A percentile compares a stretch with the other conserved stretches of the same genome.
These are phyloP conservation scores for Mytilinidion resinicola DNA, from an alignment of 495 filamentous ascomycete species.

Conservation along the genomic window DNA sequence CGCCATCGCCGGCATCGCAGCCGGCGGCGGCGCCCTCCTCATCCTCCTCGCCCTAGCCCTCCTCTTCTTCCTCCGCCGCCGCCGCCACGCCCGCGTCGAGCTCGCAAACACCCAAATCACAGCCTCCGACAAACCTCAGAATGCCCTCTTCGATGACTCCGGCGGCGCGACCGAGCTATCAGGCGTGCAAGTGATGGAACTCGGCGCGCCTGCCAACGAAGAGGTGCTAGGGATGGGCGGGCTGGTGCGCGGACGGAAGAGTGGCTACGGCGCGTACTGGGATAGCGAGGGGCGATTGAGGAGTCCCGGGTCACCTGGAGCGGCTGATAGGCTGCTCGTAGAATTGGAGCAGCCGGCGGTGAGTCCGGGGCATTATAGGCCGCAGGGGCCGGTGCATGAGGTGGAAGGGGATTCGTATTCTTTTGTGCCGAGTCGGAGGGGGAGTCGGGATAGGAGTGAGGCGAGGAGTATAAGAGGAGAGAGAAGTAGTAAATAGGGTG, in stretches of 20 bases:
- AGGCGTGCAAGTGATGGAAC: constrained; percentile 17
- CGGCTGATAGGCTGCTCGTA: not conserved
- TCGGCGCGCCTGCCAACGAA: constrained; percentile 10
- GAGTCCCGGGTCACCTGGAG: not conserved
- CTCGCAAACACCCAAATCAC: constrained; percentile 22
- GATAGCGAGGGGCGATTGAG: not conserved
- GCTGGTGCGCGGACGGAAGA: not conserved
- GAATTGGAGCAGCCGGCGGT: constrained; percentile 9
- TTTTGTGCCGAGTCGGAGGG: not conserved
- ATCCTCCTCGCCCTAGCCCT: constrained; percentile 5
- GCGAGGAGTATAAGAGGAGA: not conserved
- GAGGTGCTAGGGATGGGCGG: not conserved
- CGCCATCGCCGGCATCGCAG: constrained; percentile 27
- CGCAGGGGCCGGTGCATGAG: not conserved
- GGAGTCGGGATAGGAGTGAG: not conserved
- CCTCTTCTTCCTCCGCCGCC: constrained; percentile 9
- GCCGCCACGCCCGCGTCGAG: constrained; percentile 7
- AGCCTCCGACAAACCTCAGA: not conserved
- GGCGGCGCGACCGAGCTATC: constrained; percentile 18
- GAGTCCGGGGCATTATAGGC: not conserved
- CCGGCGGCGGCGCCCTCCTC: constrained; percentile 16
- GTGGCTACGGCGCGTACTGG: not conserved
- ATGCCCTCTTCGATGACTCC: not conserved
- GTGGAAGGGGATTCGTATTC: not conserved
- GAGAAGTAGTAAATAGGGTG: too few species aligned